Percentiles rank a stretch among this genome's conserved stretches.
Conservation (phyloP, 352 stramenopile genomes). For the Globisporangium sylvaticum region DNA sequence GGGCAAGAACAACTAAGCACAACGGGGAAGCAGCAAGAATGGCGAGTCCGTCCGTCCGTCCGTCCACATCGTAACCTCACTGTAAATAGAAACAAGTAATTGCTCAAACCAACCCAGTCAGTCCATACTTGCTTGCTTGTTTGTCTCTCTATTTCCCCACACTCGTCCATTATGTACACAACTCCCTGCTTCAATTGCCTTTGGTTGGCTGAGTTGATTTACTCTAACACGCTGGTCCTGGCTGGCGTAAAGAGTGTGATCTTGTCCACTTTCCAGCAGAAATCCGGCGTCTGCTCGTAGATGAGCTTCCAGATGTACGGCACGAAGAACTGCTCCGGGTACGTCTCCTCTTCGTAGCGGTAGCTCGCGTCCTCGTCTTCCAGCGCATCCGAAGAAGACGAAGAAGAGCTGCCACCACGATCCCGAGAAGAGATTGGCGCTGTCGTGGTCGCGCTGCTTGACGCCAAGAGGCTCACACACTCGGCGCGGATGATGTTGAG, state of each 20-base stretch:
- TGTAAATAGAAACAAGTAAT: slow-evolving; percentile 12
- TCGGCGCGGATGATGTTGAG: slow-evolving; percentile 64
- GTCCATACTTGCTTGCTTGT: neutral
- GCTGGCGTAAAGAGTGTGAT: slow-evolving; percentile 66
- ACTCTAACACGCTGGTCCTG: slow-evolving; percentile 19
- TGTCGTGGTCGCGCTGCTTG: slow-evolving; percentile 27
- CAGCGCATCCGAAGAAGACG: neutral
- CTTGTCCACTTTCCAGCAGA: slow-evolving; percentile 77
- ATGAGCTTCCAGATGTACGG: slow-evolving; percentile 77
- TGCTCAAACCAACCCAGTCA: neutral
- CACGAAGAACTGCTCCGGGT: slow-evolving; percentile 77
- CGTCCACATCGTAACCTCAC: slow-evolving; percentile 3
- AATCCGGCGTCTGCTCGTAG: slow-evolving; percentile 69
- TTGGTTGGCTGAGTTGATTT: neutral
- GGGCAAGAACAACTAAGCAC: slow-evolving; percentile 13
- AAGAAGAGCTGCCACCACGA: neutral
- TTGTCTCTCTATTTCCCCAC: neutral
- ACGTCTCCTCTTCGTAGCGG: slow-evolving; percentile 67
- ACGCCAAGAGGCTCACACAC: slow-evolving; percentile 61
- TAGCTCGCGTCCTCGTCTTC: slow-evolving; percentile 72
- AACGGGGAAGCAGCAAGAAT: neutral
- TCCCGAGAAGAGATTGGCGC: neutral
- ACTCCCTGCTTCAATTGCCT: neutral
- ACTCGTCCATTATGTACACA: neutral
- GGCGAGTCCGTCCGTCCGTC: neutral